These are phyloP conservation scores for Camellia lanceoleosa DNA, from an alignment of 148 eudicot genomes.

Conservation along the genomic window DNA sequence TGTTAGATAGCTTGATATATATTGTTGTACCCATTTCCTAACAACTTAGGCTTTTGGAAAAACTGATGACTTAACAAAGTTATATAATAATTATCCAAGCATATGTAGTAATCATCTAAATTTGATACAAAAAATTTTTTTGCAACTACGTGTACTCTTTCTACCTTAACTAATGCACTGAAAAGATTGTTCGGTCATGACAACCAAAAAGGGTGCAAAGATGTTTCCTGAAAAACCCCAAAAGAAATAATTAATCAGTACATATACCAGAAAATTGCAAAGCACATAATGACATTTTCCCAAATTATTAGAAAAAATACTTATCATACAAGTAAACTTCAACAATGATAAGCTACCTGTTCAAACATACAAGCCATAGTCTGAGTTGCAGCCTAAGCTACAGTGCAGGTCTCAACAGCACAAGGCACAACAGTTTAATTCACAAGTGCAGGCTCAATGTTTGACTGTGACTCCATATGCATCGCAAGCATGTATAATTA, in stretches of 20 bases:
- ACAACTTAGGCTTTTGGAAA: not conserved
- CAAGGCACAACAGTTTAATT: no score
- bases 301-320: constrained; percentile 4
- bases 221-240: constrained; percentile 62
- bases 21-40: no score
- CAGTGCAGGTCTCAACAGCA: no score
- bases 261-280: not conserved
- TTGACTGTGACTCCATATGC: no score
- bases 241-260: constrained; percentile 9
- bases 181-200: constrained; percentile 87
- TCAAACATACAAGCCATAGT: no score
- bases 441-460: no score
- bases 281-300: constrained; percentile 3
- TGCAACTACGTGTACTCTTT: not conserved
- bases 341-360: no score
- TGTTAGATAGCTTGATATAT: no score
- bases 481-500: no score
- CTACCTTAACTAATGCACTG: constrained; percentile 95
- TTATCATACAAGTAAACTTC: not conserved
- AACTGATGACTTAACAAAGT: not conserved
- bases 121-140: not conserved
- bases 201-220: constrained; percentile 83
- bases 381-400: no score
- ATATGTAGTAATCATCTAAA: not conserved
- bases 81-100: constrained; percentile 3